A percentile compares a stretch with the other conserved stretches of the same genome.
Evolutionary conservation across 2,329 filamentous ascomycete genomes (phyloP).

Genomic region (Colletotrichum siamense): DNA sequence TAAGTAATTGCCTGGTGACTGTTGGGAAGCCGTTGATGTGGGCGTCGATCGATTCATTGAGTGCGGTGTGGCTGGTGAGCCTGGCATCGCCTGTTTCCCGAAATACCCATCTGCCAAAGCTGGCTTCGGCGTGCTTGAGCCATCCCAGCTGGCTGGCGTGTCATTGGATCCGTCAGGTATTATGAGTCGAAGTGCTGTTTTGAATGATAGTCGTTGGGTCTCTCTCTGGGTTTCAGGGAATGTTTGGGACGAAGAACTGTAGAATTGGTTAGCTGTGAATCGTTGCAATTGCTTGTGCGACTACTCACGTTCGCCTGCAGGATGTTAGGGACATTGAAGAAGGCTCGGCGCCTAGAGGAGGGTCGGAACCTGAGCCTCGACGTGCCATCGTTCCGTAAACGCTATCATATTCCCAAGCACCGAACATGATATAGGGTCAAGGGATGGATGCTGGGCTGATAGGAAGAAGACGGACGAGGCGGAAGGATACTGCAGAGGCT

Average conservation of each 20-base stretch:
- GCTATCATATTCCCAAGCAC: not conserved
- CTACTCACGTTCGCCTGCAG: not conserved
- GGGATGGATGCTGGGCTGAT: not conserved
- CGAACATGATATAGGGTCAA: not conserved
- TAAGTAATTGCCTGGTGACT: not conserved
- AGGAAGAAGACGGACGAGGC: not conserved
- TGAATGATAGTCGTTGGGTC: conserved; percentile 16
- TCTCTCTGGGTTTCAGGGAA: not conserved
- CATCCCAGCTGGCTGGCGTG: conserved; percentile 17
- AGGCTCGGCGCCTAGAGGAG: not conserved
- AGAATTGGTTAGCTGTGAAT: not conserved
- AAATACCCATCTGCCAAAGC: conserved; percentile 8
- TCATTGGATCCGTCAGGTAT: not conserved
- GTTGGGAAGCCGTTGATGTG: not conserved
- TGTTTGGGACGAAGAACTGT: not conserved
- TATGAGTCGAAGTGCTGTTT: conserved; percentile 16
- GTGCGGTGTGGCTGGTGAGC: not conserved
- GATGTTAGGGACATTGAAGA: not conserved
- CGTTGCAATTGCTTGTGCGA: not conserved
- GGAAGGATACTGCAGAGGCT: not conserved
- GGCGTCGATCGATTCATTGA: not conserved
- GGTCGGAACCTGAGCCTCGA: not conserved
- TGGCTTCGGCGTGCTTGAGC: conserved; percentile 18
- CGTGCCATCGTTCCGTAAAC: not conserved
- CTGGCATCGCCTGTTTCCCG: not conserved